These are phyloP conservation scores for Litsea cubeba DNA, from an alignment of 164 flowering plant genomes.

Conservation along the genomic window DNA sequence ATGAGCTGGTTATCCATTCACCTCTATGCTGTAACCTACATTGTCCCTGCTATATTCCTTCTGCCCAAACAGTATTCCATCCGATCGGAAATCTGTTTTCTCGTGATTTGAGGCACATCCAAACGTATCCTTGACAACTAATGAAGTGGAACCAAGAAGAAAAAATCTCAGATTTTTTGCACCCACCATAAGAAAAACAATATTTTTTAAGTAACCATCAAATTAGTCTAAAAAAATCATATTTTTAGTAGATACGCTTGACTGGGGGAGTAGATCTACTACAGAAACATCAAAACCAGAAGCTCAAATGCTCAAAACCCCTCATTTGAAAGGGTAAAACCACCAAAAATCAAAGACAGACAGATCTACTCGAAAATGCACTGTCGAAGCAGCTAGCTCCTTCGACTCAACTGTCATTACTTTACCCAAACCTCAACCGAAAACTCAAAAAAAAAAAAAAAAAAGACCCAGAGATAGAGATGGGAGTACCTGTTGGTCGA, in stretches of 20 bases:
- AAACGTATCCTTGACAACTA: background rate
- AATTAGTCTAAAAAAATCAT: too few species aligned
- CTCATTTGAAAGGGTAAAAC: background rate
- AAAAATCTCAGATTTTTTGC: background rate
- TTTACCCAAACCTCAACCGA: too few species aligned
- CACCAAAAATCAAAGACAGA: background rate
- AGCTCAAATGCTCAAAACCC: background rate
- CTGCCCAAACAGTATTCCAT: too few species aligned
- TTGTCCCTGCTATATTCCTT: too few species aligned
- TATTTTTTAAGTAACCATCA: too few species aligned
- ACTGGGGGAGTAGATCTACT: background rate
- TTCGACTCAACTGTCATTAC: too few species aligned
- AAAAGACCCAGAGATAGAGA: background rate
- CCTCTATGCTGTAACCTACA: too few species aligned
- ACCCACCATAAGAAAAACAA: too few species aligned
- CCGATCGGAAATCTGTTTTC: too few species aligned
- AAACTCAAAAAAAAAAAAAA: background rate
- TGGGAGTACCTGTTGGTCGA: conserved; percentile 56
- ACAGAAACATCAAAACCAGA: background rate
- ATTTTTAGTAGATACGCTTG: background rate
- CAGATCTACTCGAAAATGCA: background rate
- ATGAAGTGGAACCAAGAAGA: background rate
- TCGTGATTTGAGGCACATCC: background rate
- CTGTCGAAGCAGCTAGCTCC: background rate
- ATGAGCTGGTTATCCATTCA: too few species aligned